Conservation (phyloP, 495 filamentous ascomycete species). For the Amorphotheca resinae region DNA sequence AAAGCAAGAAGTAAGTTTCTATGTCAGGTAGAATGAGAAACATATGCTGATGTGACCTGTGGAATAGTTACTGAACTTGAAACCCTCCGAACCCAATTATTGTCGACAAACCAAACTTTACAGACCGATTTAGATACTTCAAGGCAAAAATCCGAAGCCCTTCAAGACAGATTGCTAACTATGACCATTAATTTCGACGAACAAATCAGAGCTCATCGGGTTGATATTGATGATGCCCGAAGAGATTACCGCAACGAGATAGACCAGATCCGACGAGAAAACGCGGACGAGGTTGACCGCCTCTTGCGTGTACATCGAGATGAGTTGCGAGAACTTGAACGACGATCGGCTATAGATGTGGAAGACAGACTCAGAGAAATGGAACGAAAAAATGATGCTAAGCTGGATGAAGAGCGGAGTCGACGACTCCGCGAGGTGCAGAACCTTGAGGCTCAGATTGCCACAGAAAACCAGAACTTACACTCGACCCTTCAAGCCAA, state of each 20-base stretch:
- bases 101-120: slow-evolving; percentile 9
- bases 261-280: slow-evolving; percentile 17
- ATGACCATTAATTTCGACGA: slow-evolving; percentile 36
- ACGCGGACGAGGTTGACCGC: slow-evolving; percentile 17
- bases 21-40: not conserved
- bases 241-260: slow-evolving; percentile 15
- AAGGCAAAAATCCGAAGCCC: slow-evolving; percentile 34
- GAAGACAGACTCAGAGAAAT: slow-evolving; percentile 16
- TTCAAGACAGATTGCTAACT: slow-evolving; percentile 26
- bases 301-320: slow-evolving; percentile 16
- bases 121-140: slow-evolving; percentile 37
- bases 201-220: slow-evolving; percentile 32
- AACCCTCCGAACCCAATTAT: slow-evolving; percentile 39
- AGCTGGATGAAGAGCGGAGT: slow-evolving; percentile 45
- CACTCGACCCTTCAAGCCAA: slow-evolving; percentile 52
- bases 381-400: slow-evolving; percentile 12
- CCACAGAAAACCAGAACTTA: slow-evolving; percentile 48
- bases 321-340: slow-evolving; percentile 15
- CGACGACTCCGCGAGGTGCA: slow-evolving; percentile 49
- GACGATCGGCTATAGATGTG: slow-evolving; percentile 10
- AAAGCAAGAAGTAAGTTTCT: slow-evolving; percentile 60
- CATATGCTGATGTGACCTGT: not conserved
- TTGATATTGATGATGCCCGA: slow-evolving; percentile 32
- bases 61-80: slow-evolving; percentile 57
- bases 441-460: slow-evolving; percentile 47